A percentile compares a stretch with the other conserved stretches of the same genome.
phyloP scores from a whole-genome alignment of 192 early-diverging fungal genomes.

The Coemansia sp. region DNA sequence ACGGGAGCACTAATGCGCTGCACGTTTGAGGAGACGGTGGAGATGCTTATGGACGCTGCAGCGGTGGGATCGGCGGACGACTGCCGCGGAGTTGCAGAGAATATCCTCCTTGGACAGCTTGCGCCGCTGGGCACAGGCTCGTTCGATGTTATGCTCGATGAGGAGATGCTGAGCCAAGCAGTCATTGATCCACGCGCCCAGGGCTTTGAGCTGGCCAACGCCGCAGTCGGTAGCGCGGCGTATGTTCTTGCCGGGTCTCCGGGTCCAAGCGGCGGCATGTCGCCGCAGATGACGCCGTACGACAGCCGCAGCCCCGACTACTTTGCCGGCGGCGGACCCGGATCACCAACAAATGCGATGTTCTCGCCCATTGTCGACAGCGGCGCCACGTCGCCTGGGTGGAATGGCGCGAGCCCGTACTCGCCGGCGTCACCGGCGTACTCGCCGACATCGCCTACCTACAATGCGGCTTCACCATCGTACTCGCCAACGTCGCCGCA shows the following conservation, averaged over 20 bases:
- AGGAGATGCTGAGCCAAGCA: slow-evolving; percentile 80
- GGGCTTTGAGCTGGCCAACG: slow-evolving; percentile 57
- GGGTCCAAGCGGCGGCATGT: slow-evolving; percentile 62
- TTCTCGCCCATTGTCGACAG: slow-evolving; percentile 84
- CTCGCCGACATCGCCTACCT: slow-evolving; percentile 72
- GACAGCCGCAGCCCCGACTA: slow-evolving; percentile 68
- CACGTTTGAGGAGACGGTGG: slow-evolving; percentile 99
- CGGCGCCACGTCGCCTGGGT: slow-evolving; percentile 64
- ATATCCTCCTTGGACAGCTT: slow-evolving; percentile 96
- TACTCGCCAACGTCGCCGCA: slow-evolving; percentile 67
- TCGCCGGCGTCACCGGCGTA: slow-evolving; percentile 60
- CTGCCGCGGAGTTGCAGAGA: slow-evolving; percentile 95
- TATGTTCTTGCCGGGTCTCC: slow-evolving; percentile 56
- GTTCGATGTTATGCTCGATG: slow-evolving; percentile 92
- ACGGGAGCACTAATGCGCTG: slow-evolving; percentile 91
- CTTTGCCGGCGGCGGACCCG: slow-evolving; percentile 58
- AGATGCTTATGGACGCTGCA: slow-evolving; percentile 95
- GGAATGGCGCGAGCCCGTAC: slow-evolving; percentile 59
- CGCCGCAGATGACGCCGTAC: slow-evolving; percentile 82
- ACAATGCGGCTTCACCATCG: slow-evolving; percentile 67
- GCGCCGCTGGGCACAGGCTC: slow-evolving; percentile 93
- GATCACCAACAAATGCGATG: slow-evolving; percentile 72
- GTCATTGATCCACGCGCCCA: slow-evolving; percentile 58
- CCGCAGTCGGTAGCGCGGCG: slow-evolving; percentile 54
- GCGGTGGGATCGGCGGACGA: slow-evolving; percentile 88